phyloP scores from a whole-genome alignment of 805 yeast genomes.

The Zygotorulaspora danielsina region DNA sequence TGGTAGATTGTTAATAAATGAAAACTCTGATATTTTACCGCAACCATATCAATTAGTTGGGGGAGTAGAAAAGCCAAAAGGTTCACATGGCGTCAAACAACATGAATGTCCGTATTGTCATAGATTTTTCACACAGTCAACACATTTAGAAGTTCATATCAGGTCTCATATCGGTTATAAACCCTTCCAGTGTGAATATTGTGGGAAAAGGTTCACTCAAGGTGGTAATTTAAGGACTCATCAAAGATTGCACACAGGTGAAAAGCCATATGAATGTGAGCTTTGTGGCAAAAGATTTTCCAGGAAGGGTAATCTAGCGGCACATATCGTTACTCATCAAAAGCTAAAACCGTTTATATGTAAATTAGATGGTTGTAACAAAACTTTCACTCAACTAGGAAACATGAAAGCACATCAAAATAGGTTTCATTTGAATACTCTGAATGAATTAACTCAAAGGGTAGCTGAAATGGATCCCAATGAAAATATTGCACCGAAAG shows the following conservation, averaged over 20 bases:
- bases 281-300: slow-evolving; percentile 74
- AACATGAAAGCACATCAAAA: slow-evolving; percentile 93
- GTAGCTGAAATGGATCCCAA: slow-evolving; percentile 59
- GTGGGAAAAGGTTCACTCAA: slow-evolving; percentile 81
- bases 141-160: slow-evolving; percentile 85
- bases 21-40: slow-evolving; percentile 47
- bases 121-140: slow-evolving; percentile 80
- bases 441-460: slow-evolving; percentile 60
- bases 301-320: slow-evolving; percentile 86
- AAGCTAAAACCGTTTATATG: slow-evolving; percentile 76
- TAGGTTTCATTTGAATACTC: slow-evolving; percentile 71
- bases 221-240: slow-evolving; percentile 89
- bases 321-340: slow-evolving; percentile 79
- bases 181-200: slow-evolving; percentile 74
- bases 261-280: slow-evolving; percentile 80
- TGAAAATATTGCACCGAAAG: slow-evolving; percentile 51
- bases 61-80: slow-evolving; percentile 65
- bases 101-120: slow-evolving; percentile 75
- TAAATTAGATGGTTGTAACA: slow-evolving; percentile 74
- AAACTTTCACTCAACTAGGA: slow-evolving; percentile 86
- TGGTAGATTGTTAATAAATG: slow-evolving; percentile 58
- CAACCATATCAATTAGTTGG: slow-evolving; percentile 67
- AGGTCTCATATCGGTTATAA: slow-evolving; percentile 83
- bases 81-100: slow-evolving; percentile 40
- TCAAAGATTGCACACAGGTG: slow-evolving; percentile 83